Base-by-base conservation (phyloP, 140 eudicot genomes). In the Stevia rebaudiana region DNA sequence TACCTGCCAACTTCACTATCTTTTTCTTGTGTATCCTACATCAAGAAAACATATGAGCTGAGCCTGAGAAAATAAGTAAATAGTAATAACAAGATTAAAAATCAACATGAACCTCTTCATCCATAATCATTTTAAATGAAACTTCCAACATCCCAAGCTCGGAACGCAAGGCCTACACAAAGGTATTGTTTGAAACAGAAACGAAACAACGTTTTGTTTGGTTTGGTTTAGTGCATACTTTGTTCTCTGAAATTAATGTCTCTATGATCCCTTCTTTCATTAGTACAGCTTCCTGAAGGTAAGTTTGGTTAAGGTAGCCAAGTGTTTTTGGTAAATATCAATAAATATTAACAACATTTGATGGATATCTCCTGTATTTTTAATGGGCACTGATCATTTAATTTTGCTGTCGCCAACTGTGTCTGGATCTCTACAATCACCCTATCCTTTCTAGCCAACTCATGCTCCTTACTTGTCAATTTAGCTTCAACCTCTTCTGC, bases 331-430 rank as follows among this genome's bases (percentile, higher is more conserved):
- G 1, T 44, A 54, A 21, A 61, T 21, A 66, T 66, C 41, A 41
- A 42, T 31, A 5, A 39, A 3, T 11, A 42, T 31, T 3, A 39
- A 3, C 8, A 70, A 48, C 8, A 47, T 35, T 52, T 16, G 22
- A 50, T 55, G 95, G 90, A 86, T 86, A 86, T 86, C 75, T 80
- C 81, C 61, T 80, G 71, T 31, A 69, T 63, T 64, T 55, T 74
- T 39, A 70, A 65, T 63, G 62, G 83, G 65, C 65, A 39, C 18
- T 67, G 67, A 53, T 59, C 65, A 16, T 60, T 70, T 54, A 49
- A 47, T 54, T 74, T 78, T 52, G 74, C 62, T 43, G 62, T 78
- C 68, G 75, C 83, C 68, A 83, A 60, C 52, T 78, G 84, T 67
- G 81, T 72, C 75, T 82, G 82, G 68, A 83, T 81, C 72, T 78